A percentile compares a stretch with the other conserved stretches of the same genome.
These are phyloP conservation scores for Heracleum sosnowskyi DNA, from an alignment of 129 eudicot species.

Conservation along the genomic window DNA sequence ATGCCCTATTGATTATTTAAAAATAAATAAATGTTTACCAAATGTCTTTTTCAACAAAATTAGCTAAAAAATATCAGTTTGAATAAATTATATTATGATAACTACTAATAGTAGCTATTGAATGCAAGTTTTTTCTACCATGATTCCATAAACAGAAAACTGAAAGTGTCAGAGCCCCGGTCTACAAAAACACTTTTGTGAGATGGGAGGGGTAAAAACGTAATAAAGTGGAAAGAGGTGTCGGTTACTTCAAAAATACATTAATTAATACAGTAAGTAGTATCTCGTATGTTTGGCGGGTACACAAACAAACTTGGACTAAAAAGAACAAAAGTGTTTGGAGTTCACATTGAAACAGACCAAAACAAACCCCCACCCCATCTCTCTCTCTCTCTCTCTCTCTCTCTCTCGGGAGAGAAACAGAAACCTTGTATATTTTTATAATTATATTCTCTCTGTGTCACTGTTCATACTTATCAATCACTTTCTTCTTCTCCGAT, in stretches of 20 bases:
- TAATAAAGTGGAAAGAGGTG: background rate
- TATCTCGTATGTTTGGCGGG: conserved; percentile 1
- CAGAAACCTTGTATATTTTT: background rate
- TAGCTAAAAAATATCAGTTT: too few relatives aligned
- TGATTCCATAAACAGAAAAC: background rate
- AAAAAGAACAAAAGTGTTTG: background rate
- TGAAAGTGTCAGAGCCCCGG: background rate
- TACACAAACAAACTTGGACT: conserved; percentile 6
- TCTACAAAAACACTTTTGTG: background rate
- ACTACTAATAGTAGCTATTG: too few relatives aligned
- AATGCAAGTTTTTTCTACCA: background rate
- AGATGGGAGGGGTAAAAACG: background rate
- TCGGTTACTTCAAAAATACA: background rate
- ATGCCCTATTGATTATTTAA: too few relatives aligned
- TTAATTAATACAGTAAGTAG: background rate
- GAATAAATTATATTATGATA: too few relatives aligned
- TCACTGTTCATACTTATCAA: background rate
- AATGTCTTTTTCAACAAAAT: too few relatives aligned
- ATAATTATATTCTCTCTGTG: background rate
- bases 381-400: background rate
- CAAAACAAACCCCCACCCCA: background rate
- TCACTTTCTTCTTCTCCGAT: background rate
- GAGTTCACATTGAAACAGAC: background rate
- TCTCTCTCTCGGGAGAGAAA: background rate
- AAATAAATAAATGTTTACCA: too few relatives aligned